Evolutionary conservation across 768 basidiomycete species (phyloP).

Genomic region (Mycena leptocephala): DNA sequence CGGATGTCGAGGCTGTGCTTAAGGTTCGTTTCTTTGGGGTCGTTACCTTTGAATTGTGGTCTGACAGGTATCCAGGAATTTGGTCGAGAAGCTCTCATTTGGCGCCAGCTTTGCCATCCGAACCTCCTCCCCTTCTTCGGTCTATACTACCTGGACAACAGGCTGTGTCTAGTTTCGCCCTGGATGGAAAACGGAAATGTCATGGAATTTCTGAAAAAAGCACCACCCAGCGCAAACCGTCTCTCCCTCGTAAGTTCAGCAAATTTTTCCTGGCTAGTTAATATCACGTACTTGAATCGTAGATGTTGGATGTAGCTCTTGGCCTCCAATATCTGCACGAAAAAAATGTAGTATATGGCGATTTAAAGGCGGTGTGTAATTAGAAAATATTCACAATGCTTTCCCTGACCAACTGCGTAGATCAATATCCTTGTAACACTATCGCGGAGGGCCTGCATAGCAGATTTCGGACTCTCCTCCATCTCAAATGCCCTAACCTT

Average conservation of each 20-base stretch:
- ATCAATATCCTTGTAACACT: neutral
- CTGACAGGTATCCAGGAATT: neutral
- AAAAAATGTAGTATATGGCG: neutral
- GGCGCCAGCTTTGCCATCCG: too few species aligned
- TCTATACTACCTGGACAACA: neutral
- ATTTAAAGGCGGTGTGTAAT: neutral
- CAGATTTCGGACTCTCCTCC: too few species aligned
- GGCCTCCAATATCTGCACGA: neutral
- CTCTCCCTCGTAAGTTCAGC: neutral
- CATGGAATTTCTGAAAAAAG: slow-evolving; percentile 26
- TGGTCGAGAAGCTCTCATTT: neutral
- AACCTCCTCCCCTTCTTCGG: too few species aligned
- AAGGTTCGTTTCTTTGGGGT: too few species aligned
- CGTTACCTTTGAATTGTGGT: too few species aligned
- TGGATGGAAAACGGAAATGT: neutral
- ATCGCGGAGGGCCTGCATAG: too few species aligned
- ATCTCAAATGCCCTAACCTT: too few species aligned
- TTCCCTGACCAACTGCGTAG: neutral
- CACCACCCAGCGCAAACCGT: slow-evolving; percentile 26
- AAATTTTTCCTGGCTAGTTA: neutral
- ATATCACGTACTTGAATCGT: neutral
- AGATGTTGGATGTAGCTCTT: neutral
- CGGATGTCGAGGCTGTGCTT: too few species aligned
- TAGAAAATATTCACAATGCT: neutral
- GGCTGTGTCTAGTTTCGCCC: slow-evolving; percentile 14